phyloP scores from a whole-genome alignment of 2,329 filamentous ascomycete genomes.

The Dendryphion nanum region DNA sequence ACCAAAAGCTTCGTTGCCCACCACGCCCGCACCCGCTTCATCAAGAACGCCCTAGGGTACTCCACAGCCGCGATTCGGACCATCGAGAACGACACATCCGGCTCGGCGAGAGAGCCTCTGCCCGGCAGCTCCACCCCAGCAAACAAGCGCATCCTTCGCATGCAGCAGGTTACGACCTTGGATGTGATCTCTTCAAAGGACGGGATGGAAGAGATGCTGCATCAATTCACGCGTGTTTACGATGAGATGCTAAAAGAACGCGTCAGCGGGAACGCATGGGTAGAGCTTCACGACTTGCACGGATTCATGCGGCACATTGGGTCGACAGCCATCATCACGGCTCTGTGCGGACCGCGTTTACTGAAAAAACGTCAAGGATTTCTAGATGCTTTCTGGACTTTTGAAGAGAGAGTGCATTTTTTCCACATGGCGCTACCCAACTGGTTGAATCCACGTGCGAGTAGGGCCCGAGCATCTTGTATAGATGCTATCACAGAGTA shows the following conservation, averaged over 20 bases:
- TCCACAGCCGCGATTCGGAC: not conserved
- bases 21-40: not conserved
- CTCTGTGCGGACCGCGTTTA: constrained; percentile 2
- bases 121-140: not conserved
- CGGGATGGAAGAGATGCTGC: not conserved
- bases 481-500: not conserved
- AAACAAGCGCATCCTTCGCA: constrained; percentile 1
- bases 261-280: not conserved
- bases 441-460: constrained; percentile 1
- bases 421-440: constrained; percentile 2
- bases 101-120: not conserved
- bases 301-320: not conserved
- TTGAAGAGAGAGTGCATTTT: constrained; percentile 5
- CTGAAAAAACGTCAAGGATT: constrained; percentile 1
- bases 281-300: not conserved
- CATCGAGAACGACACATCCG: constrained; percentile 1
- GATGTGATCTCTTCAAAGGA: constrained; percentile 1
- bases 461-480: not conserved
- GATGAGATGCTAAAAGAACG: not conserved
- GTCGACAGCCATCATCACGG: not conserved
- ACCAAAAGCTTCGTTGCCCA: not conserved
- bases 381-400: constrained; percentile 4
- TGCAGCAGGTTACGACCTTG: constrained; percentile 1
- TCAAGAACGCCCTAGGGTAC: not conserved
- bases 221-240: constrained; percentile 1